Base-by-base conservation (phyloP, 495 filamentous ascomycete species). In the Penicillium waksmanii region DNA sequence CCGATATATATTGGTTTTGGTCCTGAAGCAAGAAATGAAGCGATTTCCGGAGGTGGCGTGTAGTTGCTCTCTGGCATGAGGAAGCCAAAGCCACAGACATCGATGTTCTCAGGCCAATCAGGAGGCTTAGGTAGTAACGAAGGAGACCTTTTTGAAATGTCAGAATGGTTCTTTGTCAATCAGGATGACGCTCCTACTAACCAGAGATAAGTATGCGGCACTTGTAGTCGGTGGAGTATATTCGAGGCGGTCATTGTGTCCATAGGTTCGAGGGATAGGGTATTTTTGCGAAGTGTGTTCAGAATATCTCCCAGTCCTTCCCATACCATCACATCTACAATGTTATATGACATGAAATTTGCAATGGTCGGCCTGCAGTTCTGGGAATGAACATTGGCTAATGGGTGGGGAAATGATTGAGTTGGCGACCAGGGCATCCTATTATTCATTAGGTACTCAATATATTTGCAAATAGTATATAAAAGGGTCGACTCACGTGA, bases 241-340 rank as follows among this genome's bases (percentile, higher is more conserved):
- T 82, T 85, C 3, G 91, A 89, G 1, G 86, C 90, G 78, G 84
- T 87, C 19, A 89, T 82, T 0, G 84, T 66, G 56, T 84, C 85
- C 23, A 92, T 79, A 0, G 85, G 82, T 57, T 90, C 87, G 2
- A 92, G 73, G 15, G 83, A 84, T 2, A 92, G 23, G 23, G 23
- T 77, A 33, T 82, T 80, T 12, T 89, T 80, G n/a, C 89, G 81
- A 56, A 90, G 92, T 15, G 84, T 77, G 65, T 93, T 93, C 56
- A 91, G 84, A 3, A 93, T 74, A 63, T 92, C 89, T 23, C 89
- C 89, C 3, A 93, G 76, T 3, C 89, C 89, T 66, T 93, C 88
- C 89, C 89, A 92, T 31, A 88, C 88, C 84, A 94, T 86, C 84
- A 89, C 87, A 60, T 95, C 90, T 6, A 92, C 85, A 33, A 93